phyloP scores from a whole-genome alignment of 1,139 yeast species.

The Diutina ranongensis region DNA sequence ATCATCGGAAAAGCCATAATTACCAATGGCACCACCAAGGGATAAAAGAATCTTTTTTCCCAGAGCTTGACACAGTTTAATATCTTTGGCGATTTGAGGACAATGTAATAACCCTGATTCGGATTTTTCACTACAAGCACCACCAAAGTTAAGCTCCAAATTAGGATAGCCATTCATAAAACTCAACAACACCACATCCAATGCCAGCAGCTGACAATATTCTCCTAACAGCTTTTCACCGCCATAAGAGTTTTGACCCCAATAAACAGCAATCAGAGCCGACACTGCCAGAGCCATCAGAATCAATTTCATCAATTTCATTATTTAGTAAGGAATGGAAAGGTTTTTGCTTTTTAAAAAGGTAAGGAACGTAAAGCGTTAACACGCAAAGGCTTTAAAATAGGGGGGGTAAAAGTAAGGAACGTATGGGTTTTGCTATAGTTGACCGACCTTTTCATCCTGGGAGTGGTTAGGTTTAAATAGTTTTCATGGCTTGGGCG shows the following conservation, averaged over 20 bases:
- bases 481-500: too few relatives aligned
- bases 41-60: slow-evolving; percentile 78
- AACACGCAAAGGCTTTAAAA: neutral
- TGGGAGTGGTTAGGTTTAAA: neutral
- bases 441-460: neutral
- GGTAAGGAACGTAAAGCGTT: neutral
- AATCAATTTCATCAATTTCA: neutral
- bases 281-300: neutral
- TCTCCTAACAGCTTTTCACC: slow-evolving; percentile 49
- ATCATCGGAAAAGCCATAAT: slow-evolving; percentile 62
- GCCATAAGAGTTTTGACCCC: slow-evolving; percentile 87
- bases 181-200: slow-evolving; percentile 64
- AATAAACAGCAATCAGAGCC: slow-evolving; percentile 51
- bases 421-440: slow-evolving; percentile 4
- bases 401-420: neutral
- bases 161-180: slow-evolving; percentile 56
- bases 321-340: neutral
- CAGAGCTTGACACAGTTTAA: slow-evolving; percentile 63
- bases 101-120: slow-evolving; percentile 50
- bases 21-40: slow-evolving; percentile 79
- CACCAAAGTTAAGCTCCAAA: slow-evolving; percentile 52
- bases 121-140: slow-evolving; percentile 45
- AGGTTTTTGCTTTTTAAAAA: neutral
- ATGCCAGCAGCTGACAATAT: slow-evolving; percentile 59
- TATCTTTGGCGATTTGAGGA: slow-evolving; percentile 59